Base-by-base conservation (phyloP, 2,329 filamentous ascomycete genomes). In the Talaromyces pinophilus region DNA sequence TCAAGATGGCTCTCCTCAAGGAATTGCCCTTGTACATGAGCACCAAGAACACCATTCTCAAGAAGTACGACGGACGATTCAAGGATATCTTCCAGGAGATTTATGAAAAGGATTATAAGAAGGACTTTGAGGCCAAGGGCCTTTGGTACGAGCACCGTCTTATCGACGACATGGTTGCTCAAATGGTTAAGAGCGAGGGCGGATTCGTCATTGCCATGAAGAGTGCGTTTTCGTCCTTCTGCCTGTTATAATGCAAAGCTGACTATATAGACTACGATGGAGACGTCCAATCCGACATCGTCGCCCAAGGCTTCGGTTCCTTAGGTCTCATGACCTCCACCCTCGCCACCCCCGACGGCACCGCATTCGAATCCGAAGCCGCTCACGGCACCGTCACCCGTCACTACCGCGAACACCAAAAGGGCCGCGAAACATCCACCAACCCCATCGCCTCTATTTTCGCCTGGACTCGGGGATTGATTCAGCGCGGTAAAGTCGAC, bases 121-220 rank as follows among this genome's bases (percentile, higher is more conserved):
- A 87, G 79, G 87, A 92, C 54, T 98, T 98, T 74, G 93, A 97
- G 79, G 90, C 89, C 76, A 92, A 93, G 85, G 87, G 87, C 70
- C 96, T 98, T 83, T 98, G 95, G 95, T 98, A 99, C 79, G 95
- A 99, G 89, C 95, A 99, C 84, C 91, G 95, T 76, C 86, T 99
- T 72, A 98, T 99, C 77, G 95, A 99, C 82, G 95, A 99, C 83
- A 98, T 99, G 95, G 95, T 99, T 70, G 95, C 95, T 60, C 95
- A 99, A 87, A 99, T 99, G 95, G 91, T 99, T 86, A 99, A 99
- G 91, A 95, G 91, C 82, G 88, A 90, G 75, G 95, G 95, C 73
- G 95, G 95, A 70, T 97, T 95, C 82, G 88, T 98, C 79, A 97
- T 98, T 86, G 95, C 95, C 69, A 88, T 98, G 80, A 99, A 99